phyloP scores from a whole-genome alignment of 352 stramenopile genomes.

The Phytophthora cactorum region DNA sequence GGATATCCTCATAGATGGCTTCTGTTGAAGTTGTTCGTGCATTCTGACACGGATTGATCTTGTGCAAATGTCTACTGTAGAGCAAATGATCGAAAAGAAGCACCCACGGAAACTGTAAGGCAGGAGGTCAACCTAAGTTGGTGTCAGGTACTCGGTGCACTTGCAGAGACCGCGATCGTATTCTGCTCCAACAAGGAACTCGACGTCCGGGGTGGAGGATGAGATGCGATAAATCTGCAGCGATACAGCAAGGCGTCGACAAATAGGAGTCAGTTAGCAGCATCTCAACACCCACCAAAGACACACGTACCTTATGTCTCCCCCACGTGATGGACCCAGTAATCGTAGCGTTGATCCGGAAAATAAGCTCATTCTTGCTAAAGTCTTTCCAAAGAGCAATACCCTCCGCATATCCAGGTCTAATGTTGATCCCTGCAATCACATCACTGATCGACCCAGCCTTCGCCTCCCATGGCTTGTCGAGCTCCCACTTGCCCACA shows the following conservation, averaged over 20 bases:
- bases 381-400: conserved; percentile 76
- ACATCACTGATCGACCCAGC: conserved; percentile 82
- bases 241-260: conserved; percentile 1
- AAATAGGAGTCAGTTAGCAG: neutral
- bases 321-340: conserved; percentile 86
- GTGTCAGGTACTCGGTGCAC: conserved; percentile 78
- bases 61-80: conserved; percentile 13
- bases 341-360: conserved; percentile 83
- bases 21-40: neutral
- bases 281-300: conserved; percentile 1
- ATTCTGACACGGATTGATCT: neutral
- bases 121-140: conserved; percentile 33
- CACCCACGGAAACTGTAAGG: neutral
- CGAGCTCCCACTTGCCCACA: conserved; percentile 77
- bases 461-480: conserved; percentile 65
- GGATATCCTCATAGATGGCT: conserved; percentile 13
- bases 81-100: conserved; percentile 6
- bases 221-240: conserved; percentile 80
- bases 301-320: conserved; percentile 64
- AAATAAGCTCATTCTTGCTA: conserved; percentile 75
- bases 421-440: conserved; percentile 77
- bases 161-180: conserved; percentile 87
- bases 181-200: conserved; percentile 88
- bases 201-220: conserved; percentile 75
- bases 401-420: conserved; percentile 67